Percentiles rank a stretch among this genome's conserved stretches.
These are phyloP conservation scores for Arthrobotrys iridis DNA, from an alignment of 2,329 filamentous ascomycete species.

Conservation along the genomic window DNA sequence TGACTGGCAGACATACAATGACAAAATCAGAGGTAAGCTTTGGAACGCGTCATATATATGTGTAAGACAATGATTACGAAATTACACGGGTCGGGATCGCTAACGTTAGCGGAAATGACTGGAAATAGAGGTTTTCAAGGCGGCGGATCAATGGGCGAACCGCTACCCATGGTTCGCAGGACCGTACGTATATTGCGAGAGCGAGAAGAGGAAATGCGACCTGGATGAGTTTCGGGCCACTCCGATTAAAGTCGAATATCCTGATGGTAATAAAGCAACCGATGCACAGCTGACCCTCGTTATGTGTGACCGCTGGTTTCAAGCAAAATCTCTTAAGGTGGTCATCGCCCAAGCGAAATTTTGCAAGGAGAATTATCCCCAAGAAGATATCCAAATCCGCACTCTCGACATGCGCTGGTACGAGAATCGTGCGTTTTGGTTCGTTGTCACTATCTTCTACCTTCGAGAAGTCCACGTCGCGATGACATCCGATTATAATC, in stretches of 20 bases:
- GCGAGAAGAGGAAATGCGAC: not conserved
- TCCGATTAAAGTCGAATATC: not conserved
- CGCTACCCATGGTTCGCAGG: not conserved
- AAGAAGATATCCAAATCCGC: not conserved
- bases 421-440: constrained; percentile 11
- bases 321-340: not conserved
- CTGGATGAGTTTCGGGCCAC: not conserved
- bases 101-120: not conserved
- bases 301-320: not conserved
- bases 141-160: not conserved
- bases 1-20: not conserved
- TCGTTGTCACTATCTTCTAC: constrained; percentile 6
- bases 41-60: no score
- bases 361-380: not conserved
- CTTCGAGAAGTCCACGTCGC: not conserved
- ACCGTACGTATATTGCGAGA: constrained; percentile 3
- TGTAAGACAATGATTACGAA: no score
- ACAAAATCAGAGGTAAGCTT: not conserved
- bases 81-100: no score
- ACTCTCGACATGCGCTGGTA: not conserved
- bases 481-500: not conserved
- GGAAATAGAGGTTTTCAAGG: constrained; percentile 3
- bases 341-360: not conserved
- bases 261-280: not conserved
- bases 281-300: not conserved